Evolutionary conservation across 139 green algal genomes (phyloP).

Genomic region (Edaphochlamys debaryana): DNA sequence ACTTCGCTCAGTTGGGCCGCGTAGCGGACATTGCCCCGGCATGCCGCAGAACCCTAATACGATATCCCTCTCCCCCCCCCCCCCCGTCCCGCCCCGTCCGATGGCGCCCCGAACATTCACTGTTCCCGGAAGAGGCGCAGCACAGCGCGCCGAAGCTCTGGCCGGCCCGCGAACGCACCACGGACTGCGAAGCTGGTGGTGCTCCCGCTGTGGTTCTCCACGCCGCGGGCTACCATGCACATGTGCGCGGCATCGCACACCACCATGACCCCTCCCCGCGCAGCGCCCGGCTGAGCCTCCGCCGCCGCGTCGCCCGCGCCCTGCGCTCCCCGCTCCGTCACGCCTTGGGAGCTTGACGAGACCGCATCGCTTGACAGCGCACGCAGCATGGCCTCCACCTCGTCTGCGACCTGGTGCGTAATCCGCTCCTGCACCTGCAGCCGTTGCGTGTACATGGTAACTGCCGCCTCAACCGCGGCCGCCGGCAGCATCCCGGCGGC

Average conservation of each 20-base stretch:
- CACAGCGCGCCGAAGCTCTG: constrained; percentile 34
- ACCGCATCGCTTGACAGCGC: background rate
- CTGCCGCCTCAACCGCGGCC: constrained; percentile 49
- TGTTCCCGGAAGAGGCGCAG: constrained; percentile 36
- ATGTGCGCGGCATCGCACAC: constrained; percentile 90
- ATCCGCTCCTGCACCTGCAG: constrained; percentile 96
- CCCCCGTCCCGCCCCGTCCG: no score
- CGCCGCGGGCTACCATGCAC: constrained; percentile 97
- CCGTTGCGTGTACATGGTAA: constrained; percentile 69
- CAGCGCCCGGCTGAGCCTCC: background rate
- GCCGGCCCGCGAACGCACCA: constrained; percentile 58
- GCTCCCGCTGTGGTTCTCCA: constrained; percentile 86
- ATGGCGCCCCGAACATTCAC: background rate
- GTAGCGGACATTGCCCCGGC: no score
- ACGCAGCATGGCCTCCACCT: constrained; percentile 51
- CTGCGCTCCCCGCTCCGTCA: background rate
- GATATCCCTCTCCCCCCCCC: no score
- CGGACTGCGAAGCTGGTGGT: constrained; percentile 76
- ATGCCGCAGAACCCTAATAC: no score
- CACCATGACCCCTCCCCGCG: constrained; percentile 74
- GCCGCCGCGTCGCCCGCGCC: constrained; percentile 1
- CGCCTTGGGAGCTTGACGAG: no score
- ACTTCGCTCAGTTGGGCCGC: no score
- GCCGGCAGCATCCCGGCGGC: background rate
- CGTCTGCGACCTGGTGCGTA: constrained; percentile 86